These are phyloP conservation scores for Leccinum brunneo-olivaceum DNA, from an alignment of 1,284 basidiomycete genomes.

Conservation along the genomic window DNA sequence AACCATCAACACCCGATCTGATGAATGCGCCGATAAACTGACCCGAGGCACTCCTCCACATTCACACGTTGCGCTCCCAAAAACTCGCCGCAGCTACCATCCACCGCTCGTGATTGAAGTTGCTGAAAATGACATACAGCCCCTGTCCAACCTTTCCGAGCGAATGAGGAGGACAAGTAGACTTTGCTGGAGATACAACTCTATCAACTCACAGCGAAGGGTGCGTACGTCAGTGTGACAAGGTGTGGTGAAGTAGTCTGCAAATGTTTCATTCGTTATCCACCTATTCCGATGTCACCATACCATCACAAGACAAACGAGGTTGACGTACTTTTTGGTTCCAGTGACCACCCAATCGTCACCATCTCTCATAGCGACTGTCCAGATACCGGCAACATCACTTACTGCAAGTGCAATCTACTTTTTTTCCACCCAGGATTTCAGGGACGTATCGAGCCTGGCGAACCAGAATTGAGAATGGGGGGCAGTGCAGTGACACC, in stretches of 20 bases:
- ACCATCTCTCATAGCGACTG: constrained; percentile 79
- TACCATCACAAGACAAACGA: background rate
- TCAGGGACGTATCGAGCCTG: constrained; percentile 73
- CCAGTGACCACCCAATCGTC: constrained; percentile 83
- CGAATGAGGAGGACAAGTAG: constrained; percentile 84
- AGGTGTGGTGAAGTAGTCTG: constrained; percentile 75
- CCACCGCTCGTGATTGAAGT: constrained; percentile 85
- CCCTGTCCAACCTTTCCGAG: constrained; percentile 84
- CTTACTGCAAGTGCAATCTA: constrained; percentile 83
- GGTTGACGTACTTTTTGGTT: constrained; percentile 62
- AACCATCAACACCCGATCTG: constrained; percentile 3
- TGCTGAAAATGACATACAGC: constrained; percentile 79
- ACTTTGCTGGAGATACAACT: constrained; percentile 45
- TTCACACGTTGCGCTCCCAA: constrained; percentile 66
- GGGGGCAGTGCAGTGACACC: constrained; percentile 83
- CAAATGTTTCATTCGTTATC: constrained; percentile 89
- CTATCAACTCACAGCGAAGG: constrained; percentile 3
- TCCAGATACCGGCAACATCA: constrained; percentile 81
- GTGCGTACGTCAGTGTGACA: constrained; percentile 56
- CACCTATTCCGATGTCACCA: constrained; percentile 42
- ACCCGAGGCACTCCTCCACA: constrained; percentile 79
- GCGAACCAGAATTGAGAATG: constrained; percentile 79
- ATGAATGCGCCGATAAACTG: constrained; percentile 10
- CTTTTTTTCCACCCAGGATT: constrained; percentile 74
- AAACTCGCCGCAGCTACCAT: constrained; percentile 69